Evolutionary conservation across 495 filamentous ascomycete species (phyloP).

Genomic region (Tuber melanosporum): DNA sequence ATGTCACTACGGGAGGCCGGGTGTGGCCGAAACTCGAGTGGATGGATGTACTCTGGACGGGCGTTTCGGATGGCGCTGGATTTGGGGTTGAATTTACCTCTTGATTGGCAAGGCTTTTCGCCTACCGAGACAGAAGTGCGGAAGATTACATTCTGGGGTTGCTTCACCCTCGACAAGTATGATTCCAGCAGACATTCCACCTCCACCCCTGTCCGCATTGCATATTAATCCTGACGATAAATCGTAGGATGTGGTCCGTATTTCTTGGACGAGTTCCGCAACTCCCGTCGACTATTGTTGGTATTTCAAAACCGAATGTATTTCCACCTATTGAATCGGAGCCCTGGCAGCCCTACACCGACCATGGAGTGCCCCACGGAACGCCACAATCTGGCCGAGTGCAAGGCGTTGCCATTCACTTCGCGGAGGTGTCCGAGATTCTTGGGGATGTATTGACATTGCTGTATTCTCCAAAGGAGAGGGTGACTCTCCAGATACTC

Average conservation of each 20-base stretch:
- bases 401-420: conserved; percentile 42
- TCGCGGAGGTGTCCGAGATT: conserved; percentile 61
- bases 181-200: conserved; percentile 27
- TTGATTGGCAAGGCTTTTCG: conserved; percentile 27
- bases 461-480: conserved; percentile 56
- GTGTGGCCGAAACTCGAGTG: conserved; percentile 59
- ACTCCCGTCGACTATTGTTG: conserved; percentile 46
- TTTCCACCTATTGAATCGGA: conserved; percentile 29
- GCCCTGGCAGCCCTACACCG: conserved; percentile 28
- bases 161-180: conserved; percentile 64
- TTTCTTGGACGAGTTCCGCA: conserved; percentile 59
- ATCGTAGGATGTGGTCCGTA: conserved; percentile 55
- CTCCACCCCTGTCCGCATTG: neutral
- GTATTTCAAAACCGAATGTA: conserved; percentile 30
- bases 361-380: conserved; percentile 6
- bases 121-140: conserved; percentile 54
- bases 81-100: conserved; percentile 54
- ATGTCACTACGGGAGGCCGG: conserved; percentile 64
- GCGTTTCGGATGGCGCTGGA: conserved; percentile 61
- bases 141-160: conserved; percentile 65
- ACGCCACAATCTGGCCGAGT: conserved; percentile 23
- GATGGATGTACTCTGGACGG: conserved; percentile 60
- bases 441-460: conserved; percentile 60
- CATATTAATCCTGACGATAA: conserved; percentile 9
- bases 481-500: conserved; percentile 53